Evolutionary conservation across 106 monocot genomes (phyloP), one percentile per base, ranked within the genome.

Genomic region (Iris macrosiphon): DNA sequence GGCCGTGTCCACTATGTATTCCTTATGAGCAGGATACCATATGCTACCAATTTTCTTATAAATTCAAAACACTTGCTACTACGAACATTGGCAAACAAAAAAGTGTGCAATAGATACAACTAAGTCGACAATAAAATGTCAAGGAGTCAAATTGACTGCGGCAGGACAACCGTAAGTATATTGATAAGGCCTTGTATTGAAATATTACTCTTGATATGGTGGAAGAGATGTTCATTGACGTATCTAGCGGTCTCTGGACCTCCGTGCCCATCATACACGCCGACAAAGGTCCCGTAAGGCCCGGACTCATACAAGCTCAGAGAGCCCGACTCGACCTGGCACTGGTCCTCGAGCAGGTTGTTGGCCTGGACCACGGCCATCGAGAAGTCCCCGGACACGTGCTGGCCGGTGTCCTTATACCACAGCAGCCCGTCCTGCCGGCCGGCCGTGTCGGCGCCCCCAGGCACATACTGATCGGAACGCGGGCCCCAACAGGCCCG

Each of bases 361-460:
- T 67, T 67, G 37, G 67, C 67, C 45, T 67, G 67, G 14, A 67
- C 67, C 27, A 67, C 67, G 16, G 67, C 67, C 67, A 67, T 67
- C 12, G 67, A 67, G 37, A 67, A 67, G 24, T 67, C 67, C 35
- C 67, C 67, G 49, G 46, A 49, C 34, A 58, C 57, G 40, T 67
- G 67, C 30, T 49, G 47, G 35, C 67, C 67, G 4, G 3, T 48
- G 45, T 67, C 67, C 45, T 67, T 67, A 38, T 49, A 67, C 67
- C 67, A 67, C 0, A 67, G 57, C 15, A 67, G 67, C 57, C 67
- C 67, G 38, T 67, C 67, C 34, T 57, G 57, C 25, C 48, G 44
- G 14, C 67, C 67, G 23, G 21, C 67, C 4, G 57, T 30, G 57
- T 67, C 57, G 18, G 49, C 48, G 13, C 56, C 45, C 17, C 48